Percentiles rank a stretch among this genome's conserved stretches.
These are phyloP conservation scores for Inga oerstediana DNA, from an alignment of 306 rosid genomes.

Conservation along the genomic window DNA sequence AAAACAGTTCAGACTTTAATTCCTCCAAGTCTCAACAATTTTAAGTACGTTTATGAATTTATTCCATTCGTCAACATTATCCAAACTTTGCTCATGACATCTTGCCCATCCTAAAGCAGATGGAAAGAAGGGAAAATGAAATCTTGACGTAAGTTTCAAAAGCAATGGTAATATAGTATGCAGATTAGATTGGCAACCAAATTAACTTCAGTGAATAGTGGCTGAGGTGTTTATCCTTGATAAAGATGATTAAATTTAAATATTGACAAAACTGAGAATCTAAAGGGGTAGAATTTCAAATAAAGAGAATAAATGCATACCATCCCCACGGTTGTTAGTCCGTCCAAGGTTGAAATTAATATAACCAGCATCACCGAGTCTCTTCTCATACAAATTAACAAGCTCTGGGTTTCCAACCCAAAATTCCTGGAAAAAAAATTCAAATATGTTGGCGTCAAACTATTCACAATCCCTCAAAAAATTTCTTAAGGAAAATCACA, in stretches of 20 bases:
- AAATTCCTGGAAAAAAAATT: conserved; percentile 58
- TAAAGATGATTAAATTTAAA: conserved; percentile 1
- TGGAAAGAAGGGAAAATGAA: too few species aligned
- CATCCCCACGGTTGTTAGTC: conserved; percentile 97
- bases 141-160: not conserved
- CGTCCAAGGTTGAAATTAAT: conserved; percentile 79
- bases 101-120: conserved; percentile 8
- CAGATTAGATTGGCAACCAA: not conserved
- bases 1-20: not conserved
- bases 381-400: conserved; percentile 74
- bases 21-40: too few species aligned
- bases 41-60: not conserved
- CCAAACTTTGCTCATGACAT: not conserved
- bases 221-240: not conserved
- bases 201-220: not conserved
- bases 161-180: not conserved
- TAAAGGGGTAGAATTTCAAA: not conserved
- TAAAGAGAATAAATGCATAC: conserved; percentile 44
- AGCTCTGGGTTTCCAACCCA: conserved; percentile 90
- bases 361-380: conserved; percentile 80
- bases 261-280: not conserved
- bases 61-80: not conserved
- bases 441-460: not conserved
- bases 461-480: not conserved
- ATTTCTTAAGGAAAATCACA: not conserved